These are phyloP conservation scores for Mycena crocata DNA, from an alignment of 768 basidiomycete genomes.

Conservation along the genomic window DNA sequence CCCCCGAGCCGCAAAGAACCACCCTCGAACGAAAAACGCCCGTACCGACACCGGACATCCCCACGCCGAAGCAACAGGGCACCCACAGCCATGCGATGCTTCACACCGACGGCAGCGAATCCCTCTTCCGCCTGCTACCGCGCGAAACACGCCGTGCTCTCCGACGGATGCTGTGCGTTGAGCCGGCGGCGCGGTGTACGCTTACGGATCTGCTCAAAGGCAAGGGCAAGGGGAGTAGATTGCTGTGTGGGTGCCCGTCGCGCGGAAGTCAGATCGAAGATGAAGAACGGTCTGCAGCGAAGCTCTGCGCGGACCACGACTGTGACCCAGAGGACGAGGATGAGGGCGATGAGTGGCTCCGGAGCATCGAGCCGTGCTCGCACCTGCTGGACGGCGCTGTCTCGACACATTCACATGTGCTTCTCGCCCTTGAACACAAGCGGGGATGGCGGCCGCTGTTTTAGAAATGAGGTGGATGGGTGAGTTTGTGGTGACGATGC, in stretches of 20 bases:
- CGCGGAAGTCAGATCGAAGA: too few species aligned
- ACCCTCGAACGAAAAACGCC: slow-evolving; percentile 12
- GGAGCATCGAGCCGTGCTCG: slow-evolving; percentile 77
- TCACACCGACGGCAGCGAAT: slow-evolving; percentile 84
- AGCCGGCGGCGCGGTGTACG: slow-evolving; percentile 92
- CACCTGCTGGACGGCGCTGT: slow-evolving; percentile 48
- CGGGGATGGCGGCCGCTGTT: slow-evolving; percentile 81
- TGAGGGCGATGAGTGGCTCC: slow-evolving; percentile 91
- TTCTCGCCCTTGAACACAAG: slow-evolving; percentile 81
- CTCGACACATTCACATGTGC: slow-evolving; percentile 77
- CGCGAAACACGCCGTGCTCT: slow-evolving; percentile 91
- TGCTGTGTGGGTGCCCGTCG: slow-evolving; percentile 82
- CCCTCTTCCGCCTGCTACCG: slow-evolving; percentile 96
- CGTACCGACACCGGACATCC: background rate
- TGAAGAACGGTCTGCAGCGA: slow-evolving; percentile 54
- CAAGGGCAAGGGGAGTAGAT: slow-evolving; percentile 74
- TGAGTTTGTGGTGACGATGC: too few species aligned
- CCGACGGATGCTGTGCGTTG: slow-evolving; percentile 93
- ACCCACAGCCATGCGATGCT: slow-evolving; percentile 71
- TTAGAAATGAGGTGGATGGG: too few species aligned
- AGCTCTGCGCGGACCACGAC: slow-evolving; percentile 72
- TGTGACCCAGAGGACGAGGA: slow-evolving; percentile 76
- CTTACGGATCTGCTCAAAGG: slow-evolving; percentile 92
- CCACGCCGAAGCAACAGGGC: slow-evolving; percentile 50
- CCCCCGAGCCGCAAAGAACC: too few species aligned